Conservation (phyloP, 192 early-diverging fungal species). For the Podila minutissima region DNA sequence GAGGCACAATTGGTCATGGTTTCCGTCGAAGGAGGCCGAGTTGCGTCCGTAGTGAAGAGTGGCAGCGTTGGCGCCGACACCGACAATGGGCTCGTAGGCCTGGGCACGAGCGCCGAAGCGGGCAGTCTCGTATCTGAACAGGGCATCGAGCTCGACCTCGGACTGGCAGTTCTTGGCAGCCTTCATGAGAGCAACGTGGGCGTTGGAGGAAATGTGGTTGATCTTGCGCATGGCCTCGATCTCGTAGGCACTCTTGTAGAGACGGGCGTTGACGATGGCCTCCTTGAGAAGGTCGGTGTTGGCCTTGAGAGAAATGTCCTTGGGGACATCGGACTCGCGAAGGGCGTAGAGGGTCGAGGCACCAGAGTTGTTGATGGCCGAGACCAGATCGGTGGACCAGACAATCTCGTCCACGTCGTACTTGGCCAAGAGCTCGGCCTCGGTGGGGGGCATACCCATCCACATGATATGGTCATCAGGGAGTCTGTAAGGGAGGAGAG, state of each 20-base stretch:
- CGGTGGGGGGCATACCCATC: conserved; percentile 77
- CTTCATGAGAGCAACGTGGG: conserved; percentile 86
- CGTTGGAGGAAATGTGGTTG: conserved; percentile 75
- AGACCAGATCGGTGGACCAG: conserved; percentile 64
- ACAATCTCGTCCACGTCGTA: conserved; percentile 81
- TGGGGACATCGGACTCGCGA: conserved; percentile 53
- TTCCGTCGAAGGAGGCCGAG: conserved; percentile 59
- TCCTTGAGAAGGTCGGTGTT: conserved; percentile 41
- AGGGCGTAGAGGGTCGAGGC: conserved; percentile 63
- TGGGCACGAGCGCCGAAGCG: conserved; percentile 74
- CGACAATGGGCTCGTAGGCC: conserved; percentile 90
- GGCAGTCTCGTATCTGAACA: conserved; percentile 81
- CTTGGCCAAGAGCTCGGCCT: conserved; percentile 58
- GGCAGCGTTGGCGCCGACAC: conserved; percentile 78
- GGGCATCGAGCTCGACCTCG: conserved; percentile 81
- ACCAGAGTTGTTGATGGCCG: conserved; percentile 56
- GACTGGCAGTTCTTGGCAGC: conserved; percentile 66
- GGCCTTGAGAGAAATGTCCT: conserved; percentile 25
- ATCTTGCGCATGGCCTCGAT: conserved; percentile 80
- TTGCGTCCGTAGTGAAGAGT: conserved; percentile 89
- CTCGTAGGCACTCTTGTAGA: conserved; percentile 87
- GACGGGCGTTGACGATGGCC: conserved; percentile 81
- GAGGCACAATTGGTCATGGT: conserved; percentile 61
- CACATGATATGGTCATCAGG: conserved; percentile 80
- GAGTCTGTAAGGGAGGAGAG: conserved; percentile 77